Percentiles rank a stretch among this genome's conserved stretches.
Conservation (phyloP, 83 land plant species). For the Diphasiastrum complanatum region DNA sequence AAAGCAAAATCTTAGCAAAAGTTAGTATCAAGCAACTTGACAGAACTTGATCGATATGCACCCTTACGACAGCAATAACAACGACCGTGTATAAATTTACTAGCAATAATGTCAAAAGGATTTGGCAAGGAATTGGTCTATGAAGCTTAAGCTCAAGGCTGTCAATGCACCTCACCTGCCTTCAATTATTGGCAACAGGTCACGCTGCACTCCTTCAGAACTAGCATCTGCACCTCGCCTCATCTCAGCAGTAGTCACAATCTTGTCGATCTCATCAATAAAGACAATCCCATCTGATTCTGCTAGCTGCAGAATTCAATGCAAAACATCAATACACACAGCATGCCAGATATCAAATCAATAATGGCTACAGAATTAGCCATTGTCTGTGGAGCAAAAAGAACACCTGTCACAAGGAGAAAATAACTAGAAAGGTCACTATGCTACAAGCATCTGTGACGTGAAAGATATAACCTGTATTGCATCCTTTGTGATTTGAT, state of each 20-base stretch:
- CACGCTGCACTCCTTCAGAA: constrained; percentile 39
- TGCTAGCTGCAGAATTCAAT: constrained; percentile 22
- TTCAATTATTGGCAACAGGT: constrained; percentile 41
- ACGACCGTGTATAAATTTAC: neutral
- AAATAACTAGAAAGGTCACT: neutral
- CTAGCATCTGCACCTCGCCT: constrained; percentile 39
- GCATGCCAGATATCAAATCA: neutral
- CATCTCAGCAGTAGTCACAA: constrained; percentile 25
- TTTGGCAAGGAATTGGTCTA: too few relatives aligned
- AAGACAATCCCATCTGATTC: constrained; percentile 43
- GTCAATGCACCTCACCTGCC: constrained; percentile 24
- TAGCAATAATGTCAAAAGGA: neutral
- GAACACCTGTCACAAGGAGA: neutral
- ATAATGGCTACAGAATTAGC: too few relatives aligned
- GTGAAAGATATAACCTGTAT: constrained; percentile 16
- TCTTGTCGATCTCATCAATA: constrained; percentile 44
- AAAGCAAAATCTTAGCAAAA: neutral
- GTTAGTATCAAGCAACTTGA: neutral
- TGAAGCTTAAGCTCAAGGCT: neutral
- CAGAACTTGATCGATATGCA: neutral
- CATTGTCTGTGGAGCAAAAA: too few relatives aligned
- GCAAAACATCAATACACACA: neutral
- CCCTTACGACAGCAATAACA: neutral
- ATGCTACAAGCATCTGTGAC: neutral
- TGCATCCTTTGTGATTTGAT: constrained; percentile 34